Percentiles rank a stretch among this genome's conserved stretches.
phyloP scores from a whole-genome alignment of 495 filamentous ascomycete genomes.

The Aspergillus campestris region DNA sequence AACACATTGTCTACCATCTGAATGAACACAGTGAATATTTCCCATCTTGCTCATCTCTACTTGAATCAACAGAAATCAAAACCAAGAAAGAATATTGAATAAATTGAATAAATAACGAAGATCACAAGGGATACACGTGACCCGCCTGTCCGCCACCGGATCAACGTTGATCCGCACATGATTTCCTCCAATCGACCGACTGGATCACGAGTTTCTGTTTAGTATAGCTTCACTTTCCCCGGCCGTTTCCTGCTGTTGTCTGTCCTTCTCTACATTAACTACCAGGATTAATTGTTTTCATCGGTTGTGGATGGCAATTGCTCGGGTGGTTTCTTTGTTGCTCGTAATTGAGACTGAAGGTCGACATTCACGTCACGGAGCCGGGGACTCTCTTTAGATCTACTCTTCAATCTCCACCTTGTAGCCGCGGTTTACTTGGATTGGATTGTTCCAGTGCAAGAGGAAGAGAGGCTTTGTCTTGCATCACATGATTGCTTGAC shows the following conservation, averaged over 20 bases:
- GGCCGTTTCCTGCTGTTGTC: not conserved
- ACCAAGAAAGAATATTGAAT: too few species aligned
- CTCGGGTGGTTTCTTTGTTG: not conserved
- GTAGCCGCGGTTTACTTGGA: not conserved
- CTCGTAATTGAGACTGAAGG: not conserved
- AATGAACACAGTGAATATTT: too few species aligned
- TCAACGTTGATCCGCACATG: not conserved
- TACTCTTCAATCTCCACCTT: not conserved
- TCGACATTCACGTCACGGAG: too few species aligned
- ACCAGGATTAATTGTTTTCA: not conserved
- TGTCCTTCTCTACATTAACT: not conserved
- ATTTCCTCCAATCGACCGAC: not conserved
- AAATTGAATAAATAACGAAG: too few species aligned
- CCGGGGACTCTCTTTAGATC: not conserved
- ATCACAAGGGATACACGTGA: too few species aligned
- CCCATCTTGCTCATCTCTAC: too few species aligned
- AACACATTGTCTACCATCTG: too few species aligned
- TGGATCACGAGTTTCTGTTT: constrained; percentile 1
- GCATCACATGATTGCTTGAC: too few species aligned
- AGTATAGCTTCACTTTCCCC: not conserved
- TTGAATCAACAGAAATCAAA: too few species aligned
- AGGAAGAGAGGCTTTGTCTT: too few species aligned
- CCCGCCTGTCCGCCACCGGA: not conserved
- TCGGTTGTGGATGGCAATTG: constrained; percentile 1
- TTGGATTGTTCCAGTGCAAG: not conserved